Evolutionary conservation across 148 eudicot genomes (phyloP).

Genomic region (Fallopia convolvulus): DNA sequence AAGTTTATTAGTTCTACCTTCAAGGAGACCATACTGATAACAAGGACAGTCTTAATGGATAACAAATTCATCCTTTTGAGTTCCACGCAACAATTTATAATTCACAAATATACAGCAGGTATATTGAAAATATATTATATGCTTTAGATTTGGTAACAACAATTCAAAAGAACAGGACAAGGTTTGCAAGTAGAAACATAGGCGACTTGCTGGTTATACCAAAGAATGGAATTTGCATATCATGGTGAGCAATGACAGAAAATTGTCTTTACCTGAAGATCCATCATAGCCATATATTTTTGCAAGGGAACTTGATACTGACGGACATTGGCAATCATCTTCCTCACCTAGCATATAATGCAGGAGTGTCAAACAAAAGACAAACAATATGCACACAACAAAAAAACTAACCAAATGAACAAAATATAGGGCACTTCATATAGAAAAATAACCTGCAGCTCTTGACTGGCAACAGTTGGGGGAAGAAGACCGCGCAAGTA

Average conservation of each 20-base stretch:
- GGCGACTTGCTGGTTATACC: background rate
- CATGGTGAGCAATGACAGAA: background rate
- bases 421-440: background rate
- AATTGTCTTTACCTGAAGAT: conserved; percentile 61
- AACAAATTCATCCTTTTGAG: background rate
- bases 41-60: background rate
- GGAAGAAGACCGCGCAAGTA: conserved; percentile 96
- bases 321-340: conserved; percentile 73
- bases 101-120: background rate
- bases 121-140: background rate
- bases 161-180: background rate
- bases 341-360: conserved; percentile 49
- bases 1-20: background rate
- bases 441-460: conserved; percentile 56
- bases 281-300: conserved; percentile 95
- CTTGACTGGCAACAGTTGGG: conserved; percentile 62
- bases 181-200: background rate
- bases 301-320: conserved; percentile 89
- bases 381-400: background rate
- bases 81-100: background rate
- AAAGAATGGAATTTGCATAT: background rate
- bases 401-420: background rate
- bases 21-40: background rate
- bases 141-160: background rate
- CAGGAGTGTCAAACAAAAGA: background rate